Percentiles rank a stretch among this genome's conserved stretches.
These are phyloP conservation scores for Hirschfeldia incana DNA, from an alignment of 345 rosid genomes.

Conservation along the genomic window DNA sequence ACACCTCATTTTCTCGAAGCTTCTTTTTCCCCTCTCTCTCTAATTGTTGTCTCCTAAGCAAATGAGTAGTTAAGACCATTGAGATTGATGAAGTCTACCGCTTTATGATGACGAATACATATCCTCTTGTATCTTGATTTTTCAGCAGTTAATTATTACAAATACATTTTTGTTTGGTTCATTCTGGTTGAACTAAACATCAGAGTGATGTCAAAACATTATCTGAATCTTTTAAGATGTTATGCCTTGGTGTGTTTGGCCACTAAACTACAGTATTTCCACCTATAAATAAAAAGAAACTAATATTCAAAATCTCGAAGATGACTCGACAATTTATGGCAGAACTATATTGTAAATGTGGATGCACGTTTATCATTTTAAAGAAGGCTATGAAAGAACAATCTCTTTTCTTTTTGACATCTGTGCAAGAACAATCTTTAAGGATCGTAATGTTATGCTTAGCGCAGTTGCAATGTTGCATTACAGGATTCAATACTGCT, in stretches of 20 bases:
- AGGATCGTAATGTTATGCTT: too few relatives aligned
- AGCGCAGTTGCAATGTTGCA: too few relatives aligned
- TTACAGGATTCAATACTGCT: too few relatives aligned
- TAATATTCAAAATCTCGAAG: not conserved
- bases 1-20: not conserved
- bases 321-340: not conserved
- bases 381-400: too few relatives aligned
- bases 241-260: not conserved
- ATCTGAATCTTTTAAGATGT: not conserved
- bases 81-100: not conserved
- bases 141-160: not conserved
- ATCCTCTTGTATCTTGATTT: not conserved
- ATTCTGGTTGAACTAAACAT: not conserved
- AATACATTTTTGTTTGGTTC: not conserved
- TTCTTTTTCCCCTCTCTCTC: not conserved
- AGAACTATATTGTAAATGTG: too few relatives aligned
- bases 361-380: too few relatives aligned
- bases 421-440: too few relatives aligned
- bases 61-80: not conserved
- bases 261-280: not conserved
- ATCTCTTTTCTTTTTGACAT: too few relatives aligned
- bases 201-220: not conserved
- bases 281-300: not conserved
- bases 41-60: not conserved
- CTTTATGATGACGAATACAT: constrained; percentile 9